Evolutionary conservation across 2,329 filamentous ascomycete genomes (phyloP).

Genomic region (Beauveria pseudobassiana): DNA sequence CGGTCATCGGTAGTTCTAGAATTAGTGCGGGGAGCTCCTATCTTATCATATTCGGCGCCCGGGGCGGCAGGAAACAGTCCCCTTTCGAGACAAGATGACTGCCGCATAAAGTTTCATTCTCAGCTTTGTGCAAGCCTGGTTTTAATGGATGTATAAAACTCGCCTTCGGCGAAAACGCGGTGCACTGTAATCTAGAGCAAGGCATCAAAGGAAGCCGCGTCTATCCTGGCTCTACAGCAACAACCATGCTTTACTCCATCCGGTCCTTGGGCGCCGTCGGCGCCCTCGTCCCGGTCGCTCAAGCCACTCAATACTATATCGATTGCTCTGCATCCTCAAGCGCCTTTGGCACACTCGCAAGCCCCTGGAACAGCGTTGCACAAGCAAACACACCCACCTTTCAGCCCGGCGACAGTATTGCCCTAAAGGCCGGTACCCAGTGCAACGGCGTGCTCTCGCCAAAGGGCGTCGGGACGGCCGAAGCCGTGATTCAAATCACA

Average conservation of each 20-base stretch:
- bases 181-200: not conserved
- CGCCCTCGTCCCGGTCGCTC: not conserved
- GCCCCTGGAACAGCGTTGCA: slow-evolving; percentile 15
- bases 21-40: not conserved
- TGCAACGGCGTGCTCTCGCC: slow-evolving; percentile 17
- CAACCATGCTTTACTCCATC: not conserved
- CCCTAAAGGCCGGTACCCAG: slow-evolving; percentile 15
- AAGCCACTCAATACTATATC: slow-evolving; percentile 14
- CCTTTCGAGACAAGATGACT: too few species aligned
- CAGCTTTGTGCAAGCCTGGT: too few species aligned
- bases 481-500: slow-evolving; percentile 15
- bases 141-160: not conserved
- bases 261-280: not conserved
- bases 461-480: slow-evolving; percentile 16
- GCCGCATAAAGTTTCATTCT: too few species aligned
- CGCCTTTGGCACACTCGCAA: slow-evolving; percentile 13
- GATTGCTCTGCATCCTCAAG: slow-evolving; percentile 14
- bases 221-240: not conserved
- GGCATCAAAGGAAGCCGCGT: not conserved
- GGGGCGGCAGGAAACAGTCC: not conserved
- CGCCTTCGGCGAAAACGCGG: not conserved
- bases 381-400: slow-evolving; percentile 16
- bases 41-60: not conserved
- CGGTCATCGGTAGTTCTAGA: not conserved
- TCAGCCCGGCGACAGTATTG: slow-evolving; percentile 15